Evolutionary conservation across 148 eudicot genomes (phyloP), one percentile per base, ranked within the genome.

Genomic region (Chenopodium quinoa): DNA sequence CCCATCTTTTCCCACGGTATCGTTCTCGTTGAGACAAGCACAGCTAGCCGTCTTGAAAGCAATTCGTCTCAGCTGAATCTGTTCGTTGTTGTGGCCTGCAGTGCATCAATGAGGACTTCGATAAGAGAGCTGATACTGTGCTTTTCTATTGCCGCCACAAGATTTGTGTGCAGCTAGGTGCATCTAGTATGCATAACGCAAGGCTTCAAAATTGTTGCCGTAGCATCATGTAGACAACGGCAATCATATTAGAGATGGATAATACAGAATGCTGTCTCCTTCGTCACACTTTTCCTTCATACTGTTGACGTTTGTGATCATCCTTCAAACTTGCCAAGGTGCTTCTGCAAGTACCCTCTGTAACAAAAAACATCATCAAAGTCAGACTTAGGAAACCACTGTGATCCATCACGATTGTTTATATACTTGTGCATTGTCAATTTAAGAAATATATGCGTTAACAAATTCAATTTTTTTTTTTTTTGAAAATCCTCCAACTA

Each of bases 281-380:
- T 19, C 13, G 64, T 92, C 94, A 94, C 68, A 93, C 98, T 89
- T 96, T 96, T 71, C 98, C 99, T 85, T 86, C 93, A 54, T 90
- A 96, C 70, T 89, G 92, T 86, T 91, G 88, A 47, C 85, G 82
- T 70, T 93, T 93, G 85, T 93, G 91, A 86, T 91, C 99, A 83
- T 88, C 89, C 83, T 91, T 93, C 77, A 96, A 82, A 79, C 85
- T 82, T 27, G 97, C 95, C 71, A 96, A 86, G 29, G 93, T 93
- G 88, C 90, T 93, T 90, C 99, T 88, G 86, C 98, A 91, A 71
- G 98, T 93, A 85, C 99, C 99, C 91, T 96, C 99, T 96, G 87
- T 84, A 90, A 63, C 58, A 86, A 67, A 56, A 75, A 81, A 14
- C 40, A 69, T 52, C 54, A 78, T 64, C 19, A 72, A 69, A 46